Percentiles rank a stretch among this genome's conserved stretches.
Evolutionary conservation across 1,139 yeast genomes (phyloP).

Genomic region (Lodderomyces metapsilosis): DNA sequence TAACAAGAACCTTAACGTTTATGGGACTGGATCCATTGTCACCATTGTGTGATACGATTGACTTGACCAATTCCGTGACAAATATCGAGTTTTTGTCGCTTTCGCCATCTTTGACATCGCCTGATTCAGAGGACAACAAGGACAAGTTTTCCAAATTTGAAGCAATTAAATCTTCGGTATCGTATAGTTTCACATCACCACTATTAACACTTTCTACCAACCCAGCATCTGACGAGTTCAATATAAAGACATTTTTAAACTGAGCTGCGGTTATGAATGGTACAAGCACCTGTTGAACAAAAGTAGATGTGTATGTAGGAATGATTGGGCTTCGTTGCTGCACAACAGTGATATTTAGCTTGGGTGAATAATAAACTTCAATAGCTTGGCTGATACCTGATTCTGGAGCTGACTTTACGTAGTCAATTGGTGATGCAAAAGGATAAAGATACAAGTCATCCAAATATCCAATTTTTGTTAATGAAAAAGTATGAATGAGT

Average conservation of each 20-base stretch:
- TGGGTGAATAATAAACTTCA: constrained; percentile 52
- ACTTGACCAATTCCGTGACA: constrained; percentile 15
- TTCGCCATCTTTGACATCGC: constrained; percentile 5
- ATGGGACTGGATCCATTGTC: constrained; percentile 1
- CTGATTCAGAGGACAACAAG: constrained; percentile 12
- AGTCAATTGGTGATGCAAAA: constrained; percentile 77
- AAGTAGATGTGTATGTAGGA: constrained; percentile 56
- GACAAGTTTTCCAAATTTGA: constrained; percentile 32
- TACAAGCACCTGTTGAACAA: constrained; percentile 51
- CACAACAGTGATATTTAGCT: constrained; percentile 49
- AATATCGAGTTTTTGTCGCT: constrained; percentile 18
- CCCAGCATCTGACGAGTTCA: constrained; percentile 76
- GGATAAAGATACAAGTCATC: constrained; percentile 71
- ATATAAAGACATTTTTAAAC: constrained; percentile 50
- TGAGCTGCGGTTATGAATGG: constrained; percentile 44
- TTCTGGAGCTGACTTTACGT: constrained; percentile 6
- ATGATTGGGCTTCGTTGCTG: constrained; percentile 87
- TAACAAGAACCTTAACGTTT: constrained; percentile 29
- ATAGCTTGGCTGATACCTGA: constrained; percentile 55
- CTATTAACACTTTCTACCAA: constrained; percentile 26
- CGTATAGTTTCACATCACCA: constrained; percentile 29
- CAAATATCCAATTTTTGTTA: constrained; percentile 51
- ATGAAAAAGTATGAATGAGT: constrained; percentile 59
- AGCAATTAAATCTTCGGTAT: constrained; percentile 34
- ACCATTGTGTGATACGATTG: constrained; percentile 11